These are phyloP conservation scores for Pleurotus ostreatus DNA, from an alignment of 768 basidiomycete species.

Conservation along the genomic window DNA sequence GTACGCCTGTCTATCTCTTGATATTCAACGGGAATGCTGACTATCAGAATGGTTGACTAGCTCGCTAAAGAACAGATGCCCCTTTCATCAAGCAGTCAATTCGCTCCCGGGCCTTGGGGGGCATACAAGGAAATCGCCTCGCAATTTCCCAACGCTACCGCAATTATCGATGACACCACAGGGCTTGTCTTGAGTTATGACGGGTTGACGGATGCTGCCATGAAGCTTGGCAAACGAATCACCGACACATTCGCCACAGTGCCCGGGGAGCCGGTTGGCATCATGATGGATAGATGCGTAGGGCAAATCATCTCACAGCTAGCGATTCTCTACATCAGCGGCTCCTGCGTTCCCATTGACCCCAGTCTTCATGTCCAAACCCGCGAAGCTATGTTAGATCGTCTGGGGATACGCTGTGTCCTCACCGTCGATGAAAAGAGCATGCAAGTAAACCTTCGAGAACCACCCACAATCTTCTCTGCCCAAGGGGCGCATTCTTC, in stretches of 20 bases:
- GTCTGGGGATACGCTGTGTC: background rate
- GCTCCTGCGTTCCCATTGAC: constrained; percentile 1
- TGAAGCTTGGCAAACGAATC: background rate
- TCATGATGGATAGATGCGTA: background rate
- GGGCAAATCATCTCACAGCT: constrained; percentile 7
- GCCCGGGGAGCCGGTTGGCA: background rate
- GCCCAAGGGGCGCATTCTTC: background rate
- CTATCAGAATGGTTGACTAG: too few relatives aligned
- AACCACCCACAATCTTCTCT: background rate
- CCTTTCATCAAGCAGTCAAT: too few relatives aligned
- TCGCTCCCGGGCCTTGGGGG: too few relatives aligned
- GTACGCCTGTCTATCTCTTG: too few relatives aligned
- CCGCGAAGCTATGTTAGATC: background rate
- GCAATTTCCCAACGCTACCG: background rate
- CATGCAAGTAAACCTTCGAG: background rate
- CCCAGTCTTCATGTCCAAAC: background rate
- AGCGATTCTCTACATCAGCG: background rate
- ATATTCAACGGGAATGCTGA: too few relatives aligned
- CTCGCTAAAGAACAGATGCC: too few relatives aligned
- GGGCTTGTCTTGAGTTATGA: background rate
- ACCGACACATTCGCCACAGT: background rate
- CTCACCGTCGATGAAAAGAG: background rate
- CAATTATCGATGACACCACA: background rate
- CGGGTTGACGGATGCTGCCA: background rate
- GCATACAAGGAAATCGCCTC: background rate